Base-by-base conservation (phyloP, 2,329 filamentous ascomycete species). In the Fusarium pseudograminearum region DNA sequence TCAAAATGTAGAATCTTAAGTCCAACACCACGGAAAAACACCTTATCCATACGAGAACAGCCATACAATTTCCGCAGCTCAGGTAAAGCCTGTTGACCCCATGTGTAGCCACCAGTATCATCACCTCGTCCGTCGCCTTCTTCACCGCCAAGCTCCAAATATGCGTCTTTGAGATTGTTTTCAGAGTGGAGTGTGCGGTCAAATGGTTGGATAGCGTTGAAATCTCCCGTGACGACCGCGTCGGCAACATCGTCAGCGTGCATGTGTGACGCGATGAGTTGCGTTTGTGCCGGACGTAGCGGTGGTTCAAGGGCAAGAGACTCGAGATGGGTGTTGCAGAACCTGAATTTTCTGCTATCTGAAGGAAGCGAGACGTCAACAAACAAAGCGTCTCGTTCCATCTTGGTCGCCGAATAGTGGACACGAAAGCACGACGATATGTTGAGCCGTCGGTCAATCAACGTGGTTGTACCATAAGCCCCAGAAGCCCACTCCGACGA, bases 241-340 rank as follows among this genome's bases (percentile, higher is more conserved):
- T 80, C 83, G 9, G 80, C 61, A 2, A 84, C 75, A 4, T 74
- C 65, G 0, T 76, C 38, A 4, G 76, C 73, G 4, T 80, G 80
- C 72, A 89, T 80, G 60, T 83, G 80, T 46, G 72, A 63, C 0
- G 83, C 81, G 5, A 83, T 81, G 11, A 81, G 68, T 24, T 78
- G 71, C 55, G 89, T 75, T 70, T 89, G 86, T 0, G 76, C 69
- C 0, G 84, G 84, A 0, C 87, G 81, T 20, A 81, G 75, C 1
- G 86, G 85, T 1, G 84, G 85, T 7, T 82, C 74, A 1, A 82
- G 76, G 0, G 80, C 78, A 18, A 89, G 76, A 4, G 84, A 87
- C 73, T 89, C 87, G 5, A 89, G 83, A 71, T 89, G 87, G 1
- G 83, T 84, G 71, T 87, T 87, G 75, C 86, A 87, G 6, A 89